Conservation (phyloP, 192 early-diverging fungal genomes). For the Entophlyctis helioformis region DNA sequence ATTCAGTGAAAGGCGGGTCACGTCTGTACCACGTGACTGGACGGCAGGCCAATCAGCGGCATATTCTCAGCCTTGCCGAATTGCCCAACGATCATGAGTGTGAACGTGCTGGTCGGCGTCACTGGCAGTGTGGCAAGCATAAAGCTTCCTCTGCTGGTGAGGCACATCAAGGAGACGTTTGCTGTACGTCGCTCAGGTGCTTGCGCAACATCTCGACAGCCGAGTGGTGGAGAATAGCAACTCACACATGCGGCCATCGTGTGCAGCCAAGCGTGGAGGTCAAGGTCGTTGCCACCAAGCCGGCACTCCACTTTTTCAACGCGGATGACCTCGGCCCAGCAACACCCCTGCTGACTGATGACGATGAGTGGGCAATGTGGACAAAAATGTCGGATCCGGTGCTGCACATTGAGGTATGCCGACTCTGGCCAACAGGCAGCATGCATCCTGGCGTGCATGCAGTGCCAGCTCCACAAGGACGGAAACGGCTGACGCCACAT, state of each 20-base stretch:
- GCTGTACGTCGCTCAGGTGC: slow-evolving; percentile 14
- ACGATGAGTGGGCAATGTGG: slow-evolving; percentile 88
- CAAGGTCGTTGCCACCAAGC: slow-evolving; percentile 63
- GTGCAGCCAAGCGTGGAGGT: slow-evolving; percentile 35
- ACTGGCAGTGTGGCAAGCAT: slow-evolving; percentile 88
- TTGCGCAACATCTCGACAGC: neutral
- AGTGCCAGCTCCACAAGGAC: neutral
- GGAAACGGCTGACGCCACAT: neutral
- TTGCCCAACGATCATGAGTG: no score
- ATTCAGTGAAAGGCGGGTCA: no score
- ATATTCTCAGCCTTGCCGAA: no score
- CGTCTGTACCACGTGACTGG: no score
- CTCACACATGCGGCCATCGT: neutral
- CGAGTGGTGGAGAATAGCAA: no score
- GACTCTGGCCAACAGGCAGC: neutral
- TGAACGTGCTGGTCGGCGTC: slow-evolving; percentile 58
- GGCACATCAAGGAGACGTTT: slow-evolving; percentile 13
- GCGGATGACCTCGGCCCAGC: slow-evolving; percentile 22
- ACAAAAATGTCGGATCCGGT: slow-evolving; percentile 76
- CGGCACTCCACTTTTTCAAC: slow-evolving; percentile 85
- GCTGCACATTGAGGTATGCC: slow-evolving; percentile 75
- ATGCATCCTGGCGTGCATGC: neutral
- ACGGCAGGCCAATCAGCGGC: no score
- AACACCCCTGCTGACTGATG: slow-evolving; percentile 60
- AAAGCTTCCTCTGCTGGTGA: slow-evolving; percentile 70